These are phyloP conservation scores for Colletotrichum cuscutae DNA, from an alignment of 2,329 filamentous ascomycete species.

Conservation along the genomic window DNA sequence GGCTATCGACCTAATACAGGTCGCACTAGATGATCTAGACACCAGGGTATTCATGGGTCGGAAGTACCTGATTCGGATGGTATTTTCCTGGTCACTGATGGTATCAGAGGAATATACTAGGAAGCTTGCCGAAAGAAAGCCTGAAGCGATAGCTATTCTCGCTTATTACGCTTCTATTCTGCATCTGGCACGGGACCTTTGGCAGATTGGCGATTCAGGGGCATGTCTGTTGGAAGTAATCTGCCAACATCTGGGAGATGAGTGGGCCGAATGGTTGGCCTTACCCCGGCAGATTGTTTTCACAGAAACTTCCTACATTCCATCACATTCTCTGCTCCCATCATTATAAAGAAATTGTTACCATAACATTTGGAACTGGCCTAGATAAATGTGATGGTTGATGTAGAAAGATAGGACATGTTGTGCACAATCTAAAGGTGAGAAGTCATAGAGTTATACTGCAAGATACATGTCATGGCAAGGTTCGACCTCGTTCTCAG, in stretches of 20 bases:
- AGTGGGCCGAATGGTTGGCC: not conserved
- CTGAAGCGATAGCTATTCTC: slow-evolving; percentile 41
- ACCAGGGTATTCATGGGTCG: not conserved
- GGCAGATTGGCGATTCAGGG: slow-evolving; percentile 42
- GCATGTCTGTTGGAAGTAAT: slow-evolving; percentile 6
- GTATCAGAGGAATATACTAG: slow-evolving; percentile 38
- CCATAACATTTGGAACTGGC: not conserved
- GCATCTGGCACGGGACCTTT: slow-evolving; percentile 39
- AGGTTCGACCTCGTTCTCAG: no score
- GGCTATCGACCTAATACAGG: not conserved
- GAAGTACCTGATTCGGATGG: slow-evolving; percentile 38
- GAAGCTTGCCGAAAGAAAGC: slow-evolving; percentile 37
- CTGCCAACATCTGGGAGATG: not conserved
- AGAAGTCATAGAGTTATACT: no score
- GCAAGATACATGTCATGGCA: no score
- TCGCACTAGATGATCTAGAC: not conserved
- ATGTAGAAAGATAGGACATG: not conserved
- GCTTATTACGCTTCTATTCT: slow-evolving; percentile 44
- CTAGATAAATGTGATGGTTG: not conserved
- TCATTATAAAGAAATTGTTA: not conserved
- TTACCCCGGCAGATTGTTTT: not conserved
- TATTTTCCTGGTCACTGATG: slow-evolving; percentile 42
- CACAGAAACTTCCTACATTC: not conserved
- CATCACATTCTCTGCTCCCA: not conserved
- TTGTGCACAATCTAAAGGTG: no score